These are phyloP conservation scores for Alternaria postmessia DNA, from an alignment of 2,329 filamentous ascomycete genomes.

Conservation along the genomic window DNA sequence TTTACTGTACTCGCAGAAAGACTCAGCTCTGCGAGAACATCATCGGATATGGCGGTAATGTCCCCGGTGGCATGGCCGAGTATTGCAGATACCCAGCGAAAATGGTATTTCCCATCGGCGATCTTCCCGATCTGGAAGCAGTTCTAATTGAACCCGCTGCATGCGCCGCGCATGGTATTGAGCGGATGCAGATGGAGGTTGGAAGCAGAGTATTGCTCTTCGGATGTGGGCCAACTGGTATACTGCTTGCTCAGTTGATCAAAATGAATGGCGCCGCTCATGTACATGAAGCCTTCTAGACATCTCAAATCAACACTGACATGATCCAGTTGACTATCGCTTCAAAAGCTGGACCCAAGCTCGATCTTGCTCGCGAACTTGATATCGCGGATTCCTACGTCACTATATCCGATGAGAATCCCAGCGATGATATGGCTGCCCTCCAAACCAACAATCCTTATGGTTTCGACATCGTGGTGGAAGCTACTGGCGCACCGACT, in stretches of 20 bases:
- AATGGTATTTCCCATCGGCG: constrained; percentile 71
- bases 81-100: constrained; percentile 67
- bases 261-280: constrained; percentile 72
- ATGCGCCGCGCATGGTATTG: constrained; percentile 74
- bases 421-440: constrained; percentile 61
- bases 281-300: constrained; percentile 32
- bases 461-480: constrained; percentile 76
- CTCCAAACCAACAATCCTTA: constrained; percentile 72
- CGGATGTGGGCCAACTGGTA: constrained; percentile 71
- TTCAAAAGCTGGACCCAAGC: constrained; percentile 73
- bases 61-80: constrained; percentile 77
- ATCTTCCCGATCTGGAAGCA: constrained; percentile 72
- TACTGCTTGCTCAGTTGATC: constrained; percentile 69
- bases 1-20: constrained; percentile 75
- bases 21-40: constrained; percentile 74
- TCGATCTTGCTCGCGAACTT: constrained; percentile 68
- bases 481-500: constrained; percentile 73
- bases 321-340: constrained; percentile 64
- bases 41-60: constrained; percentile 71
- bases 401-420: constrained; percentile 47
- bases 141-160: constrained; percentile 75
- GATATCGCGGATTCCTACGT: constrained; percentile 59
- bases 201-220: constrained; percentile 72
- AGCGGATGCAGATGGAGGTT: constrained; percentile 72
- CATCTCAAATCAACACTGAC: not conserved